phyloP scores from a whole-genome alignment of 73 alveolate genomes.

The Paramecium pentaurelia region DNA sequence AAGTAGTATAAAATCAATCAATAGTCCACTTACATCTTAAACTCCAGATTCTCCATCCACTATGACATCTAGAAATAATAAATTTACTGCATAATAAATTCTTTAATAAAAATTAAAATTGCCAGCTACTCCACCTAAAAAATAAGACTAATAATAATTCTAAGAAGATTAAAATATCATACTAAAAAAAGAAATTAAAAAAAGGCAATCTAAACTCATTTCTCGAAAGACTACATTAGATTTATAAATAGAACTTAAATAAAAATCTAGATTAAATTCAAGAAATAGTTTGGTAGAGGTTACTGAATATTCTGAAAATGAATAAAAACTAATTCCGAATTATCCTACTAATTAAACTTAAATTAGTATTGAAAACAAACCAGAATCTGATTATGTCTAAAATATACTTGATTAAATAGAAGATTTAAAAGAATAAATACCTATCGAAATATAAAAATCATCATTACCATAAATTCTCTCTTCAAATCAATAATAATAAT shows the following conservation, averaged over 20 bases:
- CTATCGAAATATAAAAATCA: neutral
- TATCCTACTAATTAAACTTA: neutral
- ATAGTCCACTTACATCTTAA: neutral
- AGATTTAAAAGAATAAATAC: neutral
- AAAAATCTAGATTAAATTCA: neutral
- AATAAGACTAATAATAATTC: neutral
- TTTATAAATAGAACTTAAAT: neutral
- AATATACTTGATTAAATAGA: neutral
- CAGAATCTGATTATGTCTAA: neutral
- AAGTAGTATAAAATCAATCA: neutral
- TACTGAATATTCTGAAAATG: neutral
- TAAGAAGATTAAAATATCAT: neutral
- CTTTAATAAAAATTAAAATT: neutral
- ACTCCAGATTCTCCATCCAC: neutral
- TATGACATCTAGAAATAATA: neutral
- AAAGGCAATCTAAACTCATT: neutral
- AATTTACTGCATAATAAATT: neutral
- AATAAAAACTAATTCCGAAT: neutral
- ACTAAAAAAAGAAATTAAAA: neutral
- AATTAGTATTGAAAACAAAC: neutral
- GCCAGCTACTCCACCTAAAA: neutral
- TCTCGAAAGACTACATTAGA: neutral
- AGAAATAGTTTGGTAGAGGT: neutral
- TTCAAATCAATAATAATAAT: neutral
- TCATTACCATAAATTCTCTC: neutral